phyloP scores from a whole-genome alignment of 768 basidiomycete species.

The Amanita pseudoporphyria region DNA sequence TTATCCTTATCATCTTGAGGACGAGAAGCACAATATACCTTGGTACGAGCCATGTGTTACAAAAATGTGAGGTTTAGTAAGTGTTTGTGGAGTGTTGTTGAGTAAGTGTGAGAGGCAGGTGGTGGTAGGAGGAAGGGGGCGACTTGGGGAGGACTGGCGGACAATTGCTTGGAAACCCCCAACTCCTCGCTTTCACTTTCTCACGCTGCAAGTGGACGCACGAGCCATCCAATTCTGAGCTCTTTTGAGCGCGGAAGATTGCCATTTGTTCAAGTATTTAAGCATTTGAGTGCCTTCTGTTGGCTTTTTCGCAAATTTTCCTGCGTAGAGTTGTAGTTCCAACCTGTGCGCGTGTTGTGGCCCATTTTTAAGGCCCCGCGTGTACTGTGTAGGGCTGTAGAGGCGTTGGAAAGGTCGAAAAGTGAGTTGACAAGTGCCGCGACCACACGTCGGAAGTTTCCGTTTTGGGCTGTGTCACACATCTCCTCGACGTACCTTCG shows the following conservation, averaged over 20 bases:
- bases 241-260: conserved; percentile 42
- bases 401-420: conserved; percentile 1
- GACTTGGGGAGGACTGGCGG: conserved; percentile 21
- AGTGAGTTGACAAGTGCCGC: not conserved
- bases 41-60: conserved; percentile 74
- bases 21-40: conserved; percentile 35
- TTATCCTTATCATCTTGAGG: conserved; percentile 17
- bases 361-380: not conserved
- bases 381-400: not conserved
- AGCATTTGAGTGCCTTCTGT: conserved; percentile 17
- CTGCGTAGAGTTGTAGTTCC: conserved; percentile 2
- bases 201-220: conserved; percentile 39
- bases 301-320: conserved; percentile 12
- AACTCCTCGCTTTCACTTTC: conserved; percentile 30
- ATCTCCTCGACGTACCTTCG: not conserved
- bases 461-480: conserved; percentile 6
- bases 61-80: conserved; percentile 13
- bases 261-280: conserved; percentile 21
- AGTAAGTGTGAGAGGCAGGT: conserved; percentile 21
- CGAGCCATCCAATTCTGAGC: conserved; percentile 41
- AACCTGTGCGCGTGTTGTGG: conserved; percentile 1
- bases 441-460: conserved; percentile 5
- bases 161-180: conserved; percentile 27
- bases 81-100: conserved; percentile 13
- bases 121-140: conserved; percentile 28